Evolutionary conservation across 2,329 filamentous ascomycete species (phyloP).

Genomic region (Fusarium albidum): DNA sequence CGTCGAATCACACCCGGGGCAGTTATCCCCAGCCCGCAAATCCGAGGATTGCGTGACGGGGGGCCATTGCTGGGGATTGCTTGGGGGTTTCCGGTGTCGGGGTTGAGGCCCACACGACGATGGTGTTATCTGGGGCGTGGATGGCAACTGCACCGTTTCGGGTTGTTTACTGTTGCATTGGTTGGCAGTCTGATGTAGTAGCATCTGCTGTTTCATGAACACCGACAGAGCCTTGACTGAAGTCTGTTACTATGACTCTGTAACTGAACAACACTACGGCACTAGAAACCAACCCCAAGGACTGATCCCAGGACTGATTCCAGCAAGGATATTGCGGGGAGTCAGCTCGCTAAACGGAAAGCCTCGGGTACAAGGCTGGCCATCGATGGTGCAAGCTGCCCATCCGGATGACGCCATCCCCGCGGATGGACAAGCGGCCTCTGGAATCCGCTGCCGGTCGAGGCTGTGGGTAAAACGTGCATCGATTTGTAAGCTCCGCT

Average conservation of each 20-base stretch:
- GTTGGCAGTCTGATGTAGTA: too few species aligned
- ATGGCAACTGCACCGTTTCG: too few species aligned
- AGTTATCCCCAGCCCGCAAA: conserved; percentile 32
- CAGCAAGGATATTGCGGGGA: too few species aligned
- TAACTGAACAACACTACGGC: too few species aligned
- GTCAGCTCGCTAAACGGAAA: conserved; percentile 1
- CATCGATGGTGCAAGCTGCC: conserved; percentile 36
- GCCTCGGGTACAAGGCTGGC: conserved; percentile 3
- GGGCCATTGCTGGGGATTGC: conserved; percentile 9
- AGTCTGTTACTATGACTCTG: too few species aligned
- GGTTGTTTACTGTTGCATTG: too few species aligned
- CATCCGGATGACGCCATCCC: conserved; percentile 37
- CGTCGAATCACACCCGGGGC: conserved; percentile 30
- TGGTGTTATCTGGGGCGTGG: conserved; percentile 43
- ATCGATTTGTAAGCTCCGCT: conserved; percentile 9
- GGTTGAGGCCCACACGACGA: conserved; percentile 29
- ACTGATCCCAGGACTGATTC: too few species aligned
- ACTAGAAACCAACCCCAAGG: too few species aligned
- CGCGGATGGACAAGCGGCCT: conserved; percentile 5
- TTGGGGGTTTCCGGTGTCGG: conserved; percentile 30
- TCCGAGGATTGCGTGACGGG: conserved; percentile 31
- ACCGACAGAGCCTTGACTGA: too few species aligned
- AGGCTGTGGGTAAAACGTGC: neutral
- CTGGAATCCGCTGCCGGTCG: neutral
- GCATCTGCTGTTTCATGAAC: too few species aligned